Evolutionary conservation across 331 rosid genomes (phyloP).

Genomic region (Saraca asoca): DNA sequence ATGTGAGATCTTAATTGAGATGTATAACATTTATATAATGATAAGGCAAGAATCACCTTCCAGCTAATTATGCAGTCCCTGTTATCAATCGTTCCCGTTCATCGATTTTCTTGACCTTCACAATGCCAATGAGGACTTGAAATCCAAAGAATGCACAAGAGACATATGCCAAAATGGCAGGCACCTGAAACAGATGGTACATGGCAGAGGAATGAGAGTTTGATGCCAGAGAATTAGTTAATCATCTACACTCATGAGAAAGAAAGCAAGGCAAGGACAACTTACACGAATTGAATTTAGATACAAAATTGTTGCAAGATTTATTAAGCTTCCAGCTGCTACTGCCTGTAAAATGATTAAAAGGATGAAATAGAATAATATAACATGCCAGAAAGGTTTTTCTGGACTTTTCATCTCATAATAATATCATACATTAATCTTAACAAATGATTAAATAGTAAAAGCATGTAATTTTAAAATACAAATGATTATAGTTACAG

Average conservation of each 20-base stretch:
- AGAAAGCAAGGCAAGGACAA: slow-evolving; percentile 10
- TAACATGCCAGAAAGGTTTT: neutral
- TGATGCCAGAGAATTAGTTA: slow-evolving; percentile 23
- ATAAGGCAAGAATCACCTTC: slow-evolving; percentile 42
- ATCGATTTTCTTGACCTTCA: slow-evolving; percentile 82
- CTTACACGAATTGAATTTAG: slow-evolving; percentile 81
- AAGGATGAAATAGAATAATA: slow-evolving; percentile 8
- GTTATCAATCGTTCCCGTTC: slow-evolving; percentile 81
- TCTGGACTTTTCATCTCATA: neutral
- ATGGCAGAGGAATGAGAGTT: slow-evolving; percentile 23
- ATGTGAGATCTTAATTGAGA: neutral
- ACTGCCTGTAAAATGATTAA: slow-evolving; percentile 64
- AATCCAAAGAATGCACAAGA: slow-evolving; percentile 73
- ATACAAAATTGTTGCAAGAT: slow-evolving; percentile 82
- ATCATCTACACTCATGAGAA: slow-evolving; percentile 10
- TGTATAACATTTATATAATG: neutral
- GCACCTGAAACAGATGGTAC: slow-evolving; percentile 56
- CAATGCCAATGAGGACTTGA: slow-evolving; percentile 83
- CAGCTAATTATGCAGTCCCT: slow-evolving; percentile 68
- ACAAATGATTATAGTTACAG: slow-evolving; percentile 15
- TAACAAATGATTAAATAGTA: neutral
- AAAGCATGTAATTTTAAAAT: slow-evolving; percentile 7
- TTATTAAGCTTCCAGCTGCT: slow-evolving; percentile 87
- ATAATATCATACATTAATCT: slow-evolving; percentile 8
- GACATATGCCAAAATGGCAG: slow-evolving; percentile 65